Evolutionary conservation across 495 filamentous ascomycete species (phyloP).

Genomic region (Apiosordaria backusii): DNA sequence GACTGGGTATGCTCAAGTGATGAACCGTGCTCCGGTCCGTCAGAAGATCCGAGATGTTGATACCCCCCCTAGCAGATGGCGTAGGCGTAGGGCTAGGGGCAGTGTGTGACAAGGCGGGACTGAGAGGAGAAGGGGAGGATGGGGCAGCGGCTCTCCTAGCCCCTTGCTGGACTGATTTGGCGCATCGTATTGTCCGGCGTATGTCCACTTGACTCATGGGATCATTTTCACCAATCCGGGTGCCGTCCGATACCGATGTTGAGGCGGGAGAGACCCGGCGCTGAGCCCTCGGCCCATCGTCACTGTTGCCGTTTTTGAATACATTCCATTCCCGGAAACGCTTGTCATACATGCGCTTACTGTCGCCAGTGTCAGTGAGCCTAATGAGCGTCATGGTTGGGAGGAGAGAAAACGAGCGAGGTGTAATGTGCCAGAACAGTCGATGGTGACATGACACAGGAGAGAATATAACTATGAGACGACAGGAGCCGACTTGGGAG

Average conservation of each 20-base stretch:
- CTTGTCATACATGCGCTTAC: conserved; percentile 39
- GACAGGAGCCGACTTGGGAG: background rate
- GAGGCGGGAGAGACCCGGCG: conserved; percentile 13
- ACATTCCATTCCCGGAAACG: conserved; percentile 35
- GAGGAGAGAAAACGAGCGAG: background rate
- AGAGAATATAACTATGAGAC: background rate
- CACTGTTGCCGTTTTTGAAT: conserved; percentile 35
- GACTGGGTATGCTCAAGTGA: background rate
- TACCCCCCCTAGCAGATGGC: conserved; percentile 10
- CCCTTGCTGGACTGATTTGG: conserved; percentile 22
- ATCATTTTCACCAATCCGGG: conserved; percentile 10
- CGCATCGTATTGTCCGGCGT: conserved; percentile 22
- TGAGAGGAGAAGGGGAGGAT: background rate
- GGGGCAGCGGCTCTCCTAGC: conserved; percentile 8
- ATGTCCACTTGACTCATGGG: conserved; percentile 28
- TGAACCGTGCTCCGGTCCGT: conserved; percentile 8
- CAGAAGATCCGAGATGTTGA: conserved; percentile 30
- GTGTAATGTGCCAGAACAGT: background rate
- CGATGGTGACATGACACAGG: background rate
- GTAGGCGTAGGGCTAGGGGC: background rate
- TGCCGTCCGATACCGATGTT: conserved; percentile 8
- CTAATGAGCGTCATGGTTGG: conserved; percentile 27
- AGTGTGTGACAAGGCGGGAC: background rate
- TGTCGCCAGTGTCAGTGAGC: conserved; percentile 26
- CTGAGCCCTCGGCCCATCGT: conserved; percentile 21